Evolutionary conservation across 345 rosid genomes (phyloP).

Genomic region (Brassica rapa): DNA sequence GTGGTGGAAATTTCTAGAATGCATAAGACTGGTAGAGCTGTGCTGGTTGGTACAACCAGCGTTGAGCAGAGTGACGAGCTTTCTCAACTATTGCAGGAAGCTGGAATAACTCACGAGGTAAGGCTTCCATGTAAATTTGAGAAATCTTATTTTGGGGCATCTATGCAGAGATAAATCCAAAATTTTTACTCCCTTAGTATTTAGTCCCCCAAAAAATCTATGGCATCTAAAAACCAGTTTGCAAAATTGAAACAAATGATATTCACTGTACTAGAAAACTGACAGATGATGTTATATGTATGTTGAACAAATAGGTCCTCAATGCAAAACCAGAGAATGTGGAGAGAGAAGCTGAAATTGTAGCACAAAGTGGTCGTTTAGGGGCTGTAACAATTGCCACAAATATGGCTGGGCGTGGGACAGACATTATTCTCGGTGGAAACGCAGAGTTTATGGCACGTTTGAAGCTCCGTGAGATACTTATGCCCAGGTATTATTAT

Average conservation of each 20-base stretch:
- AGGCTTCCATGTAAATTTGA: conserved; percentile 13
- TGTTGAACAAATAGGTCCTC: conserved; percentile 64
- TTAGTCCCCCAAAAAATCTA: not conserved
- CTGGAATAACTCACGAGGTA: conserved; percentile 93
- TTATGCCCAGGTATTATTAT: conserved; percentile 83
- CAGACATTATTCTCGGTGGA: conserved; percentile 97
- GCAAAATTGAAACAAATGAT: not conserved
- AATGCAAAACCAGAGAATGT: conserved; percentile 99
- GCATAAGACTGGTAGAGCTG: conserved; percentile 89
- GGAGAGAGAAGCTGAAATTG: conserved; percentile 99
- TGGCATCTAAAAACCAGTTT: not conserved
- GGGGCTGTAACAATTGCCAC: conserved; percentile 99
- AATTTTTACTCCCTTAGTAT: not conserved
- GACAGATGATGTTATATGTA: conserved; percentile 21
- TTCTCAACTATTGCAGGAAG: conserved; percentile 79
- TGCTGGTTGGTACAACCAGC: conserved; percentile 97
- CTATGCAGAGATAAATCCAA: not conserved
- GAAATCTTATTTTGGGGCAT: not conserved
- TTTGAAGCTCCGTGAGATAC: conserved; percentile 94
- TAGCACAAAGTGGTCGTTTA: conserved; percentile 97
- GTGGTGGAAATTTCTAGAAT: conserved; percentile 95
- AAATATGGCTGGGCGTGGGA: conserved; percentile 99
- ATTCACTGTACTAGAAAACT: conserved; percentile 25
- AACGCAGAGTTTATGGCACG: conserved; percentile 98
- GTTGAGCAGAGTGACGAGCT: conserved; percentile 98